A percentile compares a stretch with the other conserved stretches of the same genome.
These are phyloP conservation scores for Helianthus annuus DNA, from an alignment of 129 eudicot genomes.

Conservation along the genomic window DNA sequence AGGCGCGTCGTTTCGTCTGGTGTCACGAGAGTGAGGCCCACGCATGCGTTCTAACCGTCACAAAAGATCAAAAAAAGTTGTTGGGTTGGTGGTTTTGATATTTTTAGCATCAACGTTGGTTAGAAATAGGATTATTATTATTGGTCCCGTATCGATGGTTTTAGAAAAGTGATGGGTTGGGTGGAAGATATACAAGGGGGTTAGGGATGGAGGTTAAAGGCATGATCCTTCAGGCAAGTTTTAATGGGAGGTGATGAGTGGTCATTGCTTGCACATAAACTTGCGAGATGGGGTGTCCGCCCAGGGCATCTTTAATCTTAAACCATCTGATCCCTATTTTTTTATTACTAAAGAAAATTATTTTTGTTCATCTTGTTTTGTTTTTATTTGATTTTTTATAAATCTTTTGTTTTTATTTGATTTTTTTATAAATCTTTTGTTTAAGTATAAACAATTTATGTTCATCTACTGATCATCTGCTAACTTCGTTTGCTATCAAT, in stretches of 20 bases:
- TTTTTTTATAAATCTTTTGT: no score
- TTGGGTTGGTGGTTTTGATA: no score
- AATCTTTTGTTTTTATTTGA: no score
- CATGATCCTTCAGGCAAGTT: conserved; percentile 77
- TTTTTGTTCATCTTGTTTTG: no score
- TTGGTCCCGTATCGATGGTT: conserved; percentile 26
- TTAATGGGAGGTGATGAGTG: conserved; percentile 60
- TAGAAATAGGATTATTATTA: no score
- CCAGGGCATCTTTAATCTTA: conserved; percentile 37
- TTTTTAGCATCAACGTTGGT: no score
- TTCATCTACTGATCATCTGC: not conserved
- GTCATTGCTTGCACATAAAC: conserved; percentile 46
- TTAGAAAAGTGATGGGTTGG: not conserved
- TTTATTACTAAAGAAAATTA: not conserved
- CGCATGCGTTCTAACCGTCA: no score
- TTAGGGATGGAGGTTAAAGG: accelerated
- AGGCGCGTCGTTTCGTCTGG: no score
- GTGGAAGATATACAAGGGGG: not conserved
- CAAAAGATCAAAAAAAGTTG: no score
- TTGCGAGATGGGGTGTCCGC: conserved; percentile 59
- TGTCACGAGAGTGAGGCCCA: no score
- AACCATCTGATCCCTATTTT: conserved; percentile 54
- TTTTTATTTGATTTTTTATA: no score
- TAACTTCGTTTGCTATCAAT: conserved; percentile 6
- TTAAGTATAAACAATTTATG: no score